Conservation (phyloP, 1,139 yeast species). For the Yamadazyma dendronema region DNA sequence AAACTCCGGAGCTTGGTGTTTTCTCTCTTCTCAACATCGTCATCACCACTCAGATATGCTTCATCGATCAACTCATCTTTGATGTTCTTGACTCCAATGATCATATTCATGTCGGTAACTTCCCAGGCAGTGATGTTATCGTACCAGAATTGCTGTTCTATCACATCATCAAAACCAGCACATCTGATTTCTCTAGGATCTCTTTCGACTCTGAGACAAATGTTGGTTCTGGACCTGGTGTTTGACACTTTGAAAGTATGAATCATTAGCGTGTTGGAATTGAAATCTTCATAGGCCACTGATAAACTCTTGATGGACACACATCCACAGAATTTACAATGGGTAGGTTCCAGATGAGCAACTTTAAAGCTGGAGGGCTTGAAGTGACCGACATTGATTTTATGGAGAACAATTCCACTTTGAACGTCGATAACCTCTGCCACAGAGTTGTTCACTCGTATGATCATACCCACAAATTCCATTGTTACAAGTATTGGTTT, state of each 20-base stretch:
- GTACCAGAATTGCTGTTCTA: slow-evolving; percentile 69
- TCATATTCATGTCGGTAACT: slow-evolving; percentile 70
- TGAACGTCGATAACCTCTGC: slow-evolving; percentile 77
- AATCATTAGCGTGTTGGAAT: slow-evolving; percentile 56
- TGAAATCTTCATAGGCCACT: slow-evolving; percentile 64
- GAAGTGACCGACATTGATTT: slow-evolving; percentile 60
- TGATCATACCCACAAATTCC: slow-evolving; percentile 65
- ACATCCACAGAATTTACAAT: slow-evolving; percentile 89
- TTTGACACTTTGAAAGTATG: slow-evolving; percentile 69
- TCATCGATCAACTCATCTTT: not conserved
- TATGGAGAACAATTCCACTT: slow-evolving; percentile 63
- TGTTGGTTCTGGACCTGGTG: slow-evolving; percentile 73
- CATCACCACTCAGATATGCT: too few relatives aligned
- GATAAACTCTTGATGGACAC: slow-evolving; percentile 74
- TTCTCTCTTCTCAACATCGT: too few relatives aligned
- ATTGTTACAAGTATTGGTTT: slow-evolving; percentile 14
- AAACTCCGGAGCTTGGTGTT: not conserved
- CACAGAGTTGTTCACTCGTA: slow-evolving; percentile 50
- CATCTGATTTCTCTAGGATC: slow-evolving; percentile 90
- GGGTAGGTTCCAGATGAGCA: slow-evolving; percentile 81
- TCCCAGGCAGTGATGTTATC: slow-evolving; percentile 73
- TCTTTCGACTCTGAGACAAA: slow-evolving; percentile 86
- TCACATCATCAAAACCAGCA: slow-evolving; percentile 73
- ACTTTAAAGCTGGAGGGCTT: slow-evolving; percentile 61
- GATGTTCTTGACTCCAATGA: slow-evolving; percentile 62